Conservation (phyloP, 2,329 filamentous ascomycete species). For the Cladophialophora chaetospira region DNA sequence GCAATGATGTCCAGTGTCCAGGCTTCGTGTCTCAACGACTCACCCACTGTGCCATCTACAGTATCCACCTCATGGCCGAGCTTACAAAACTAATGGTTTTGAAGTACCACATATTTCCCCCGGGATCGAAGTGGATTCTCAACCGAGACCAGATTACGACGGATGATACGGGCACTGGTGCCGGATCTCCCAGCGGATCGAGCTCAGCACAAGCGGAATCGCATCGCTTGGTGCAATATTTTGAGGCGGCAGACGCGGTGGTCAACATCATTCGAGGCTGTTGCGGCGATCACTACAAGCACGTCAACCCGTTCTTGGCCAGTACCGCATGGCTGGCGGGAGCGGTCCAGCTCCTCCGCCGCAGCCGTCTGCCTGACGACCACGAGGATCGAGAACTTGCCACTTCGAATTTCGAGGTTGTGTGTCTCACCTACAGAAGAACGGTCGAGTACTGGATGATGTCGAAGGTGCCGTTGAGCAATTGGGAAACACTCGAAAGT, state of each 20-base stretch:
- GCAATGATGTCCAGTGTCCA: not conserved
- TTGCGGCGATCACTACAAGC: slow-evolving; percentile 35
- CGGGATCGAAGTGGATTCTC: slow-evolving; percentile 14
- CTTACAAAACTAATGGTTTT: slow-evolving; percentile 41
- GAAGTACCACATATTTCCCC: slow-evolving; percentile 37
- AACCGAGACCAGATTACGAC: not conserved
- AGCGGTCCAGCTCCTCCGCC: slow-evolving; percentile 36
- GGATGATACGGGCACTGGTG: not conserved
- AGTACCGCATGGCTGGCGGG: slow-evolving; percentile 41
- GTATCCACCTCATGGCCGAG: slow-evolving; percentile 41
- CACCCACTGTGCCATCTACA: slow-evolving; percentile 36
- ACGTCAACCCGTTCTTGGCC: slow-evolving; percentile 39
- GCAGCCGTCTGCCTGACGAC: slow-evolving; percentile 8
- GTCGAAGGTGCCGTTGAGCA: slow-evolving; percentile 34
- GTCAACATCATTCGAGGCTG: slow-evolving; percentile 32
- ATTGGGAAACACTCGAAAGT: slow-evolving; percentile 33
- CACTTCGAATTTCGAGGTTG: slow-evolving; percentile 31
- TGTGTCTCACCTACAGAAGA: slow-evolving; percentile 34
- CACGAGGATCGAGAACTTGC: slow-evolving; percentile 4
- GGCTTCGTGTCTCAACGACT: not conserved
- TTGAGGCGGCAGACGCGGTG: slow-evolving; percentile 38
- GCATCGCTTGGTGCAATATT: slow-evolving; percentile 34
- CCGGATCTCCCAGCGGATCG: not conserved
- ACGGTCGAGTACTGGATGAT: slow-evolving; percentile 37
- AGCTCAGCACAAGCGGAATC: not conserved